phyloP scores from a whole-genome alignment of 2,329 filamentous ascomycete species.

The Eutypa lata region DNA sequence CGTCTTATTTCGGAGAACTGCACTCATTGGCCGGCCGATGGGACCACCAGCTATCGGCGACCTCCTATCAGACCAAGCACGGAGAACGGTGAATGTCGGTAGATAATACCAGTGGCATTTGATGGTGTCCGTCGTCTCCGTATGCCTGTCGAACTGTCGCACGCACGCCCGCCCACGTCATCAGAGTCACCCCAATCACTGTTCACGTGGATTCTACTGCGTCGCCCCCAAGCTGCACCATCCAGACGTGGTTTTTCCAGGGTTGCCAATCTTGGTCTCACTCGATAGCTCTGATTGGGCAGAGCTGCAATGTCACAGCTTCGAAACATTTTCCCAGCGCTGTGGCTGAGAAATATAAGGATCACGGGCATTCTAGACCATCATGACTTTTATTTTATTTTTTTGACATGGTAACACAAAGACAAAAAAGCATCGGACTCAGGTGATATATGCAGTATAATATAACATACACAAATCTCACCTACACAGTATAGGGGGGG shows the following conservation, averaged over 20 bases:
- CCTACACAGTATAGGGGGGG: no score
- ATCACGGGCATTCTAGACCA: no score
- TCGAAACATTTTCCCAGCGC: neutral
- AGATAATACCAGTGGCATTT: neutral
- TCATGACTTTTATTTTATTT: no score
- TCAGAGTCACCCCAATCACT: conserved; percentile 21
- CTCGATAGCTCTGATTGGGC: neutral
- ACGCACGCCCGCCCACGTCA: conserved; percentile 11
- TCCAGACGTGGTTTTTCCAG: neutral
- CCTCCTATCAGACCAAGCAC: neutral
- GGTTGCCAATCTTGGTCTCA: neutral
- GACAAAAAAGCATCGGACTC: no score
- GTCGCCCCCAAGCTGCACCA: neutral
- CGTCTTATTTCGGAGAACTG: neutral
- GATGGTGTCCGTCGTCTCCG: neutral
- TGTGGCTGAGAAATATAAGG: no score
- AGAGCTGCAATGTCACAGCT: neutral
- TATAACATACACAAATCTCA: neutral
- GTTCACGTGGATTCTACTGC: conserved; percentile 17
- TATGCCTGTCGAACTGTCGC: conserved; percentile 4
- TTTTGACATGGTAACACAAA: no score
- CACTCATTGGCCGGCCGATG: neutral
- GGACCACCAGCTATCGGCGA: neutral
- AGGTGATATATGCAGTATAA: neutral
- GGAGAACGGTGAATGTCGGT: neutral